These are phyloP conservation scores for Aspergillus cristatus DNA, from an alignment of 495 filamentous ascomycete species.

Conservation along the genomic window DNA sequence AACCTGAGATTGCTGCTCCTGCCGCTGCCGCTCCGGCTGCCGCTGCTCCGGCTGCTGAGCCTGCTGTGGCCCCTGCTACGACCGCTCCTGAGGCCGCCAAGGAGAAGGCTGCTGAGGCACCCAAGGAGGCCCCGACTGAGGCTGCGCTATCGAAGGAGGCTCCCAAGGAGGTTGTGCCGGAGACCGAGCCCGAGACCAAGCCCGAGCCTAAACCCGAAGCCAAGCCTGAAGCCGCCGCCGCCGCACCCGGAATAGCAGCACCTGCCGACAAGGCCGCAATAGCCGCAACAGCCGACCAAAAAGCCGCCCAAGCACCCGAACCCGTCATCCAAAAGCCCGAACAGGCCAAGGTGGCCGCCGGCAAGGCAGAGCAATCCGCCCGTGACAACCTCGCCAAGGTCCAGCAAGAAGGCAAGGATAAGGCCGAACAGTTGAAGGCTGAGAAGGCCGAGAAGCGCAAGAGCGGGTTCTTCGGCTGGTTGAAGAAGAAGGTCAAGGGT, in stretches of 20 bases:
- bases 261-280: not conserved
- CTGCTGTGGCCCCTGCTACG: not conserved
- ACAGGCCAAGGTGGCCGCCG: not conserved
- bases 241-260: not conserved
- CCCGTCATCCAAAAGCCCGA: no score
- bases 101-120: not conserved
- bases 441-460: conserved; percentile 16
- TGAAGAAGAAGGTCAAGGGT: conserved; percentile 25
- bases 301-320: not conserved
- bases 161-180: not conserved
- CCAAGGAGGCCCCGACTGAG: not conserved
- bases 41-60: not conserved
- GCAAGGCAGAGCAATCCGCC: conserved; percentile 7
- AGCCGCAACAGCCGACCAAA: not conserved
- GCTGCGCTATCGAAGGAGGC: not conserved
- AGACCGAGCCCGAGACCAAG: not conserved
- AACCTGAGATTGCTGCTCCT: not conserved
- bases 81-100: not conserved
- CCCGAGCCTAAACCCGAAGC: not conserved
- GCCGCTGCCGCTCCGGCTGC: not conserved
- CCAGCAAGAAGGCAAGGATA: conserved; percentile 1
- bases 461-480: conserved; percentile 18
- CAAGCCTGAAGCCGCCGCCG: not conserved
- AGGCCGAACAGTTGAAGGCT: conserved; percentile 12
- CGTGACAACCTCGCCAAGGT: conserved; percentile 4